Evolutionary conservation across 768 basidiomycete genomes (phyloP).

Genomic region (Pleurotus citrinopileatus): DNA sequence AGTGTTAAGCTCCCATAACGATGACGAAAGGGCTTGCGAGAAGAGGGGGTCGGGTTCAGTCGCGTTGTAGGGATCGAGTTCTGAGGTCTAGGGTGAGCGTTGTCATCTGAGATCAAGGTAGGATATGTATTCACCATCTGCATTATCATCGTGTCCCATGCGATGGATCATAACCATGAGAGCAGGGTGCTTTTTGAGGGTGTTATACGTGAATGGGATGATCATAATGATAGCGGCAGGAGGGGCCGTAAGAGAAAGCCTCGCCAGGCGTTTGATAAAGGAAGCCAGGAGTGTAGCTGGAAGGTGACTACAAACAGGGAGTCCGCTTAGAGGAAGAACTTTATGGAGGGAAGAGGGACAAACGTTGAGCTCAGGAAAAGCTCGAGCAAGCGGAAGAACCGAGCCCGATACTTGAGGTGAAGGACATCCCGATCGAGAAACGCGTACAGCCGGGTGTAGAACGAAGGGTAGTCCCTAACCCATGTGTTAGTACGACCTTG

Average conservation of each 20-base stretch:
- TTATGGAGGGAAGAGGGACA: constrained; percentile 25
- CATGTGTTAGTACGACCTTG: too few relatives aligned
- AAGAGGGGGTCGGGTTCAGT: constrained; percentile 69
- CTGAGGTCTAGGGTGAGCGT: neutral
- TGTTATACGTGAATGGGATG: constrained; percentile 92
- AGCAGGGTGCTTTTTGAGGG: constrained; percentile 87
- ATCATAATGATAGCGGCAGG: constrained; percentile 89
- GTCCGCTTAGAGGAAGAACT: constrained; percentile 1
- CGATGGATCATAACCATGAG: constrained; percentile 94
- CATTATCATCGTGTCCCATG: constrained; percentile 31
- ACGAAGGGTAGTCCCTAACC: constrained; percentile 88
- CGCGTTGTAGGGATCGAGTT: constrained; percentile 62
- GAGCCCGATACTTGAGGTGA: constrained; percentile 88
- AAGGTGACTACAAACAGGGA: constrained; percentile 52
- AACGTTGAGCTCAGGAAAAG: constrained; percentile 91
- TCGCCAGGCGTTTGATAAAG: constrained; percentile 88
- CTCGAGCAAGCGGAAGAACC: constrained; percentile 93
- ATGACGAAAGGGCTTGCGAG: constrained; percentile 81
- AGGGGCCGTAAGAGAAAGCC: constrained; percentile 80
- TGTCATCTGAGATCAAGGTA: neutral
- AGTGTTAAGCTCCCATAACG: constrained; percentile 88
- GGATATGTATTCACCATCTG: constrained; percentile 28
- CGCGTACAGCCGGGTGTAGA: constrained; percentile 89
- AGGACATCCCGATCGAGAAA: constrained; percentile 87
- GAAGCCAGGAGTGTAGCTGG: constrained; percentile 91